These are phyloP conservation scores for Penicillium sp. DNA, from an alignment of 2,329 filamentous ascomycete species.

Conservation along the genomic window DNA sequence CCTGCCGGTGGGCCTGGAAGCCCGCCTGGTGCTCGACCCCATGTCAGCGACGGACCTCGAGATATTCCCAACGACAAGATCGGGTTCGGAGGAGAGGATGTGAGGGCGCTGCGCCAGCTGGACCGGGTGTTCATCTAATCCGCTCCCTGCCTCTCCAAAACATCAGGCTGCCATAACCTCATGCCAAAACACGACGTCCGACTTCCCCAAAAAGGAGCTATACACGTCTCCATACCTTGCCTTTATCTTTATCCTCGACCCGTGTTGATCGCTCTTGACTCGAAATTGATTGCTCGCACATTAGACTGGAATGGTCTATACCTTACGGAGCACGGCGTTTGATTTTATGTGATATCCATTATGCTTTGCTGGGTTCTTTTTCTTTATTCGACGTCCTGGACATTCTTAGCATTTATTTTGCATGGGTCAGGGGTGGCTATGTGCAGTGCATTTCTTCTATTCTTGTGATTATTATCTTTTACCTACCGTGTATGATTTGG, in stretches of 20 bases:
- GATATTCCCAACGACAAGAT: conserved; percentile 61
- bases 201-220: not conserved
- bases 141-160: too few relatives aligned
- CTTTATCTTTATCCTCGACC: not conserved
- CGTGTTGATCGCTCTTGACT: conserved; percentile 4
- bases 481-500: conserved; percentile 12
- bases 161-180: not conserved
- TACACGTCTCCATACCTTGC: not conserved
- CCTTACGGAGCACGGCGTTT: conserved; percentile 9
- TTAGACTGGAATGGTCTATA: conserved; percentile 1
- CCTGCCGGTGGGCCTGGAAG: conserved; percentile 24
- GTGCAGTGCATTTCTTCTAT: conserved; percentile 15
- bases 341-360: conserved; percentile 25
- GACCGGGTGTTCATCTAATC: conserved; percentile 56
- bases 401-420: conserved; percentile 23
- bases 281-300: conserved; percentile 4
- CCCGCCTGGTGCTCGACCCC: conserved; percentile 12
- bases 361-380: conserved; percentile 12
- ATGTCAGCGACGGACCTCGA: conserved; percentile 46
- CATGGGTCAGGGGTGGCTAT: conserved; percentile 24
- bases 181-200: not conserved
- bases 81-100: conserved; percentile 63
- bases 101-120: conserved; percentile 65
- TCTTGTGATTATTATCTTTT: conserved; percentile 5
- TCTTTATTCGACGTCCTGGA: conserved; percentile 5